Evolutionary conservation across 2,329 filamentous ascomycete genomes (phyloP).

Genomic region (Phialophora chinensis): DNA sequence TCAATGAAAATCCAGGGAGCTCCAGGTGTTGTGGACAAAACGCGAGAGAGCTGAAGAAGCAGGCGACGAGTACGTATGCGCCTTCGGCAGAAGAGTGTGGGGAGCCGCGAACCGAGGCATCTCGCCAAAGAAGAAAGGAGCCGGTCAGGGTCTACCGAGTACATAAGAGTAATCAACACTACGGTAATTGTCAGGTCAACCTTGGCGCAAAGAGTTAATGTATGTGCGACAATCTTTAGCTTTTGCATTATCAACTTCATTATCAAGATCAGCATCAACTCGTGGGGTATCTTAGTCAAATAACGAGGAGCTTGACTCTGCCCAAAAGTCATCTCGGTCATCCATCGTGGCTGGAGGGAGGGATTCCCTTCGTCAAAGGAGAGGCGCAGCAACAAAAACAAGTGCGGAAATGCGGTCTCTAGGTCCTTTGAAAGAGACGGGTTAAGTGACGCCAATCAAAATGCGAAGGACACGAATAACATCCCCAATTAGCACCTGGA

Average conservation of each 20-base stretch:
- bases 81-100: background rate
- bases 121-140: background rate
- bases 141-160: too few species aligned
- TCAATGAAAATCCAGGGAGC: background rate
- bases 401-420: slow-evolving; percentile 28
- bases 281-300: slow-evolving; percentile 56
- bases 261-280: slow-evolving; percentile 56
- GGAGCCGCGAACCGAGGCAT: slow-evolving; percentile 5
- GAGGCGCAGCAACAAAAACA: slow-evolving; percentile 1
- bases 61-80: background rate
- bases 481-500: slow-evolving; percentile 30
- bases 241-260: slow-evolving; percentile 35
- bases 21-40: slow-evolving; percentile 1
- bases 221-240: background rate
- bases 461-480: background rate
- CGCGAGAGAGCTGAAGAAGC: slow-evolving; percentile 1
- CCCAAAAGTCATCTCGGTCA: slow-evolving; percentile 38
- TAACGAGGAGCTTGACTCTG: slow-evolving; percentile 54
- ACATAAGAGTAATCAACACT: background rate
- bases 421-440: slow-evolving; percentile 37
- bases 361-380: background rate
- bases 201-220: background rate
- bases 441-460: slow-evolving; percentile 22
- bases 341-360: slow-evolving; percentile 24
- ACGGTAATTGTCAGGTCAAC: background rate